Percentiles rank a stretch among this genome's conserved stretches.
Conservation (phyloP, 352 stramenopile species). For the Phytopythium mirpurense region DNA sequence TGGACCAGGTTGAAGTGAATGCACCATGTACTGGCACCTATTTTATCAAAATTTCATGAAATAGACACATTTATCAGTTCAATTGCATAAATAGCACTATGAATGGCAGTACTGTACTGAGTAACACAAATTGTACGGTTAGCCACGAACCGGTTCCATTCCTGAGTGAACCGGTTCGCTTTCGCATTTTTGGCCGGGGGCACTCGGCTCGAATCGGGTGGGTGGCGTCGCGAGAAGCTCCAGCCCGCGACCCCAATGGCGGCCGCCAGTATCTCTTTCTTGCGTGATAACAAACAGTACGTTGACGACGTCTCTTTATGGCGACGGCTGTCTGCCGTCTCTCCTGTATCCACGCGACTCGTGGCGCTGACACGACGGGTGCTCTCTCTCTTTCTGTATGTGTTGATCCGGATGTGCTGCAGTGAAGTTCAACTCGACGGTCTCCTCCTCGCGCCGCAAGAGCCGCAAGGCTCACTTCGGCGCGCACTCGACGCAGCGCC, state of each 20-base stretch:
- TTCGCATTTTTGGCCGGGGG: background rate
- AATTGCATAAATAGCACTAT: background rate
- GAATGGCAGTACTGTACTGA: background rate
- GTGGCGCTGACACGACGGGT: background rate
- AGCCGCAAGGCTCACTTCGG: constrained; percentile 99
- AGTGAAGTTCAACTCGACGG: constrained; percentile 94
- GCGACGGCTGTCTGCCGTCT: too few species aligned
- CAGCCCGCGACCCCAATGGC: background rate
- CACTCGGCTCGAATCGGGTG: background rate
- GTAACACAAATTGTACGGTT: background rate
- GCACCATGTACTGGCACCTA: constrained; percentile 1
- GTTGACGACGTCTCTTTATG: constrained; percentile 17
- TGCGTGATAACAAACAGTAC: constrained; percentile 82
- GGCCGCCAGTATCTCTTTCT: constrained; percentile 77
- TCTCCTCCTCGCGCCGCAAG: constrained; percentile 96
- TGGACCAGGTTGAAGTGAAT: too few species aligned
- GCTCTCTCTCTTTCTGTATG: background rate
- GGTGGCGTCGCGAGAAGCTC: background rate
- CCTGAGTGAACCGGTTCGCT: background rate
- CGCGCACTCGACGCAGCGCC: constrained; percentile 94
- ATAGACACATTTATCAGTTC: background rate
- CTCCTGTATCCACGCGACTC: background rate
- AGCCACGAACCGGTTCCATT: background rate
- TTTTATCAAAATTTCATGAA: background rate
- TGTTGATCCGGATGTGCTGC: constrained; percentile 1